phyloP scores from a whole-genome alignment of 2,329 filamentous ascomycete genomes.

The Diaporthe sp. region DNA sequence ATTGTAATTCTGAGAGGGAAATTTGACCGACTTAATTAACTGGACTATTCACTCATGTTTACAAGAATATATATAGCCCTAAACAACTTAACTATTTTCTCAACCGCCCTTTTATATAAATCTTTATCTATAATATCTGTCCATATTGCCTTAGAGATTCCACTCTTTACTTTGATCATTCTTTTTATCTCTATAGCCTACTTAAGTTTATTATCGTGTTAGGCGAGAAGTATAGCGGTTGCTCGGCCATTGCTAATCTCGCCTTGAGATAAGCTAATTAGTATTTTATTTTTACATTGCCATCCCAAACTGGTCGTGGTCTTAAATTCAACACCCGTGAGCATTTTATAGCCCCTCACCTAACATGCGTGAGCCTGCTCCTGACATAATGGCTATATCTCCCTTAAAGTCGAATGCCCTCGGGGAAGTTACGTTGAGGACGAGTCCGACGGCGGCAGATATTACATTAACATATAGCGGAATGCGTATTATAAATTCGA shows the following conservation, averaged over 20 bases:
- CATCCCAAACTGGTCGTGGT: background rate
- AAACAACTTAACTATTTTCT: slow-evolving; percentile 39
- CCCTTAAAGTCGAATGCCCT: slow-evolving; percentile 42
- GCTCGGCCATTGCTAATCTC: slow-evolving; percentile 45
- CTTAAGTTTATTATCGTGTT: slow-evolving; percentile 40
- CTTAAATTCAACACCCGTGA: background rate
- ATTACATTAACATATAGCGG: too few relatives aligned
- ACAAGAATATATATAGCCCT: slow-evolving; percentile 42
- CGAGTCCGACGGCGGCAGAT: rapidly evolving
- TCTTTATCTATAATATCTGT: slow-evolving; percentile 41
- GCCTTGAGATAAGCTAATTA: slow-evolving; percentile 20
- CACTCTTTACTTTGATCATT: slow-evolving; percentile 44
- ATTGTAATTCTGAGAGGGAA: rapidly evolving
- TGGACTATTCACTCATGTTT: slow-evolving; percentile 39
- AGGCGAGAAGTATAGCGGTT: slow-evolving; percentile 42
- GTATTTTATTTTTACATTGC: rapidly evolving
- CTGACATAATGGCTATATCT: slow-evolving; percentile 47
- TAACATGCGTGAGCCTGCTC: slow-evolving; percentile 43
- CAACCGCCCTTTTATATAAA: slow-evolving; percentile 39
- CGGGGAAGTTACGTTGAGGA: slow-evolving; percentile 31
- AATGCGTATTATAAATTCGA: too few relatives aligned
- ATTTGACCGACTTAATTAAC: too few relatives aligned
- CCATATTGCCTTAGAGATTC: slow-evolving; percentile 40
- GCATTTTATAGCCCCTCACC: slow-evolving; percentile 32
- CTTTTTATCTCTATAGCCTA: slow-evolving; percentile 42